A percentile compares a stretch with the other conserved stretches of the same genome.
Conservation (phyloP, 1,139 yeast genomes). For the Debaryomyces psychrophilus region DNA sequence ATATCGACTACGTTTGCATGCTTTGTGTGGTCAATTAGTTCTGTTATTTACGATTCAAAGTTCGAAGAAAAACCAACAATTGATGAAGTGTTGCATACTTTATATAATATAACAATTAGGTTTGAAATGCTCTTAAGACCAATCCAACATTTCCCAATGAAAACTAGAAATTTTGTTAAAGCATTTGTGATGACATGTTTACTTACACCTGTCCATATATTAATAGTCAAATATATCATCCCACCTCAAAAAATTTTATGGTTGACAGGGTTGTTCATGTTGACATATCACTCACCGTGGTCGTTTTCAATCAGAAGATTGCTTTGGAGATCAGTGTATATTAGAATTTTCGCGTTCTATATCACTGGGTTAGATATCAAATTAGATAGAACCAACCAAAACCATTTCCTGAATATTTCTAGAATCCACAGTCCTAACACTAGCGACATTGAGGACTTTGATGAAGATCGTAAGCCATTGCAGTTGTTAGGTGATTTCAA, state of each 20-base stretch:
- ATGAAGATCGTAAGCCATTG: constrained; percentile 12
- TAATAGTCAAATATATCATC: constrained; percentile 38
- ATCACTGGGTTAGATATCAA: constrained; percentile 50
- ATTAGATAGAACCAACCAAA: constrained; percentile 23
- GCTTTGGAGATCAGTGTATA: constrained; percentile 56
- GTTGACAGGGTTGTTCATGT: constrained; percentile 40
- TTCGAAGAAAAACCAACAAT: constrained; percentile 55
- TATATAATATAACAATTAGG: constrained; percentile 53
- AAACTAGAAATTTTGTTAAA: constrained; percentile 30
- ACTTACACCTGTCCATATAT: constrained; percentile 52
- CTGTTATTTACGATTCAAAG: constrained; percentile 46
- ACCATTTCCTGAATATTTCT: constrained; percentile 22
- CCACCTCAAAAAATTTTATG: constrained; percentile 40
- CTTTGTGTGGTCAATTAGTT: constrained; percentile 49
- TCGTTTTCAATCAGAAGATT: constrained; percentile 51
- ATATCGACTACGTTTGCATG: constrained; percentile 40
- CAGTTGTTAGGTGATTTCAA: constrained; percentile 42
- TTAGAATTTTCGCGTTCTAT: constrained; percentile 45
- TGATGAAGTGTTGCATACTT: constrained; percentile 56
- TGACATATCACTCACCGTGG: constrained; percentile 60
- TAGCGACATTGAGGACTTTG: constrained; percentile 29
- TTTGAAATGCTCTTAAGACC: constrained; percentile 50
- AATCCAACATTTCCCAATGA: constrained; percentile 35
- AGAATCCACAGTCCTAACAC: constrained; percentile 29
- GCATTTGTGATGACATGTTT: constrained; percentile 35